A percentile compares a stretch with the other conserved stretches of the same genome.
Evolutionary conservation across 2,329 filamentous ascomycete genomes (phyloP).

Genomic region (Microdochium nivale): DNA sequence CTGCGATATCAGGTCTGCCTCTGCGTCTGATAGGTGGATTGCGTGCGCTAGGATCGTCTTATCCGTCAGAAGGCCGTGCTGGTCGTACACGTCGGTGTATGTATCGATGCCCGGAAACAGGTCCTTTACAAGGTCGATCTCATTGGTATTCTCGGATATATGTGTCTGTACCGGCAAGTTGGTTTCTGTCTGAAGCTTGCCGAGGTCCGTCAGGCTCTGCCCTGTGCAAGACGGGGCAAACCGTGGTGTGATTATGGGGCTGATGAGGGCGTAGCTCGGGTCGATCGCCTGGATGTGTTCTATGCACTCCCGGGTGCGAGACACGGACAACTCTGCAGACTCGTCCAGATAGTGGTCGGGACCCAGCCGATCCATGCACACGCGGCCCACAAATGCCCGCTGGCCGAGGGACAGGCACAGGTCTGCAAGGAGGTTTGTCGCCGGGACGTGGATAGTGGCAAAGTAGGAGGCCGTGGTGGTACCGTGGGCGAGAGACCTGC

Average conservation of each 20-base stretch:
- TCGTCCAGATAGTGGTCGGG: conserved; percentile 76
- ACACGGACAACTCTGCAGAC: conserved; percentile 46
- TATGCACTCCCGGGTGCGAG: conserved; percentile 50
- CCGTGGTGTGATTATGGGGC: conserved; percentile 69
- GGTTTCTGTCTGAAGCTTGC: conserved; percentile 52
- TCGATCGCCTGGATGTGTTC: conserved; percentile 61
- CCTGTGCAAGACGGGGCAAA: conserved; percentile 57
- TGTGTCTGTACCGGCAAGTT: conserved; percentile 76
- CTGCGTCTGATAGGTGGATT: conserved; percentile 62
- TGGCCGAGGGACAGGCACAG: conserved; percentile 76
- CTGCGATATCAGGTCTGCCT: conserved; percentile 54
- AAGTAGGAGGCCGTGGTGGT: conserved; percentile 95
- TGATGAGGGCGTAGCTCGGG: conserved; percentile 53
- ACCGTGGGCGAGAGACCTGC: conserved; percentile 75
- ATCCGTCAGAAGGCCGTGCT: conserved; percentile 55
- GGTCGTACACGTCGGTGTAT: conserved; percentile 78
- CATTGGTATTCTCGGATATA: conserved; percentile 72
- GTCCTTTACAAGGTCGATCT: conserved; percentile 61
- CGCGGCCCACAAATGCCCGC: conserved; percentile 80
- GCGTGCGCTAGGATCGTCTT: conserved; percentile 81
- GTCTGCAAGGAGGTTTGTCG: conserved; percentile 85
- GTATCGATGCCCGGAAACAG: conserved; percentile 56
- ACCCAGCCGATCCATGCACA: conserved; percentile 83
- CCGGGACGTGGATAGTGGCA: conserved; percentile 75
- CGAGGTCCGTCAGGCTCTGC: conserved; percentile 55